Base-by-base conservation (phyloP, 805 yeast species). In the Yarrowia porcina region DNA sequence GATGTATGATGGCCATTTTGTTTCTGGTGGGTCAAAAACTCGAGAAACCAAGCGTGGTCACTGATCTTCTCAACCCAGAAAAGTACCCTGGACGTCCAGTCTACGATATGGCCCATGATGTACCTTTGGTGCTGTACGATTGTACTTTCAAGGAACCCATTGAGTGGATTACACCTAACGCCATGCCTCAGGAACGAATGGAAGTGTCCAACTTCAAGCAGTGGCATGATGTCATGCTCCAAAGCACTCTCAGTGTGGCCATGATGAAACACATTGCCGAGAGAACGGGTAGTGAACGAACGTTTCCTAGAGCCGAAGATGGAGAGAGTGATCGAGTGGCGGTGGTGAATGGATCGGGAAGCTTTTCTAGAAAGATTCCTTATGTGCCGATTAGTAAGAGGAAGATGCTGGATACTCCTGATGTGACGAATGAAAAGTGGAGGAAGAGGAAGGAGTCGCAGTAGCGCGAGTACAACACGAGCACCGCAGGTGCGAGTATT, bases 1-100 rank as follows among this genome's bases (percentile, higher is more conserved):
- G 99, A 64, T 91, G 96, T 68, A 94, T 94, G 94, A 83, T 91
- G 77, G 97, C 96, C 0, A 78, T 88, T 11, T 72, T 94, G 63
- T 83, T 94, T 61, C 74, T 88, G 23, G 85, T 91, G 8, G 99
- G 97, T 0, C 96, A 91, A 73, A 77, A 78, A 15, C 79, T 82
- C 20, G 99, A 94, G 72, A 63, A 71, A 0, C 87, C 90, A 0
- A 69, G 73, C 0, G 73, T 90, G 0, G 77, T 94, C 1, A 72
- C 73, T 12, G 80, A 83, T 2, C 75, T 94, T 64, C 72, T 92
- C 45, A 81, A 93, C 68, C 75, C 83, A 0, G 78, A 77, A 4
- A 76, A 74, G 39, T 75, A 67, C 60, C 90, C 96, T 0, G 75
- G 83, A 30, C 84, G 86, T 66, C 99, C 99, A 0, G 75, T 80